These are phyloP conservation scores for Nemania sp. DNA, from an alignment of 2,329 filamentous ascomycete species.

Conservation along the genomic window DNA sequence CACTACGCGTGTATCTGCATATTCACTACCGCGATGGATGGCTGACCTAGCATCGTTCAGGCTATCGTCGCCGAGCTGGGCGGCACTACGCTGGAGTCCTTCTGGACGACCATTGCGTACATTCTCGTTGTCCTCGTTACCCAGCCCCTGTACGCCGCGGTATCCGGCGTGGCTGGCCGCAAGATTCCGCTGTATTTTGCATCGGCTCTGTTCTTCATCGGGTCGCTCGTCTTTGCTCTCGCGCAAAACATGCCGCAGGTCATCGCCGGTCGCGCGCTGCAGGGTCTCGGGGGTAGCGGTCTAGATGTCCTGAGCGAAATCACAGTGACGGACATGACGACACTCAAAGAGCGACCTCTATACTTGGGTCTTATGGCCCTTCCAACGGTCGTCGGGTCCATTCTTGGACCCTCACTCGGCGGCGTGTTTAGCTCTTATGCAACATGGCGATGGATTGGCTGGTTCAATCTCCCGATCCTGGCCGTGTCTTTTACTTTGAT, in stretches of 20 bases:
- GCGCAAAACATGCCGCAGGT: conserved; percentile 18
- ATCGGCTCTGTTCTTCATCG: conserved; percentile 43
- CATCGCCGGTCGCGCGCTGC: conserved; percentile 38
- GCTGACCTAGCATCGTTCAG: no score
- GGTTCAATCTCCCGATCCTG: conserved; percentile 63
- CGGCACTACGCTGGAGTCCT: conserved; percentile 28
- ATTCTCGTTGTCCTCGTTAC: conserved; percentile 25
- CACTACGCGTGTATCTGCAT: no score
- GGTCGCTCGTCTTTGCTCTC: conserved; percentile 38
- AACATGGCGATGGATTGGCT: conserved; percentile 67
- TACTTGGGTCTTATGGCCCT: neutral
- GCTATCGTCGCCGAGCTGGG: no score
- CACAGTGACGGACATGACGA: conserved; percentile 15
- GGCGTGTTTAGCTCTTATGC: neutral
- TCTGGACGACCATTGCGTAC: conserved; percentile 42
- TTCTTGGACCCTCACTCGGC: neutral
- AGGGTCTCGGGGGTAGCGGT: conserved; percentile 26
- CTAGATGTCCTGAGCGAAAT: conserved; percentile 12
- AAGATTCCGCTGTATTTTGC: conserved; percentile 34
- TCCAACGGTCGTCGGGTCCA: neutral
- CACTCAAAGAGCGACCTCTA: conserved; percentile 7
- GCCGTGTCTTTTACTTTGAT: conserved; percentile 52
- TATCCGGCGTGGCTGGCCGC: conserved; percentile 37
- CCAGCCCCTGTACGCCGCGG: conserved; percentile 29
- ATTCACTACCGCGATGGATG: no score